These are phyloP conservation scores for Curvularia spicifera DNA, from an alignment of 2,329 filamentous ascomycete species.

Conservation along the genomic window DNA sequence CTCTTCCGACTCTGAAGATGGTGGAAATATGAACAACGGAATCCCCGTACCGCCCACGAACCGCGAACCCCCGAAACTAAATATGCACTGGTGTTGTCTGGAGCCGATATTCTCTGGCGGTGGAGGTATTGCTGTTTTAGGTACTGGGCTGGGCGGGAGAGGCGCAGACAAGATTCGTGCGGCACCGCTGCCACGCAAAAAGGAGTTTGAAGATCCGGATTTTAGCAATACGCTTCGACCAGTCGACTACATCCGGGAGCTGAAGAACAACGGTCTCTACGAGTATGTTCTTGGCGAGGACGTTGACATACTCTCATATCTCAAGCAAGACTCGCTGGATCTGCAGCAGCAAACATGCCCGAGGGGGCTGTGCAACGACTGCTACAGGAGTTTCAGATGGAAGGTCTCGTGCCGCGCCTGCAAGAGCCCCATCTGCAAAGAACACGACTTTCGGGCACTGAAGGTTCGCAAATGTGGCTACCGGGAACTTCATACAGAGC, in stretches of 20 bases:
- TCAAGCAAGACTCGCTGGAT: constrained; percentile 53
- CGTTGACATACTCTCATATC: constrained; percentile 48
- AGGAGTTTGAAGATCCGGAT: constrained; percentile 64
- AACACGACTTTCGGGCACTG: constrained; percentile 64
- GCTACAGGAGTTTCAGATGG: constrained; percentile 64
- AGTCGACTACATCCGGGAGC: constrained; percentile 51
- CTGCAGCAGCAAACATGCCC: constrained; percentile 57
- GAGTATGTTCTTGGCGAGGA: constrained; percentile 52
- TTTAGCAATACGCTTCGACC: constrained; percentile 58
- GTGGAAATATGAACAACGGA: constrained; percentile 43
- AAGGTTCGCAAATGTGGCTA: constrained; percentile 65
- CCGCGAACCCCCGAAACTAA: constrained; percentile 56
- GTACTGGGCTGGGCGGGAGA: constrained; percentile 54
- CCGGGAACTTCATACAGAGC: constrained; percentile 60
- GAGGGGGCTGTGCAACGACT: constrained; percentile 63
- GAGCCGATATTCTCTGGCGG: constrained; percentile 66
- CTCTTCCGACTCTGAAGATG: constrained; percentile 48
- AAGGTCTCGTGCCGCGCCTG: constrained; percentile 65
- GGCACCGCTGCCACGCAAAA: constrained; percentile 61
- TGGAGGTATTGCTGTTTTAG: constrained; percentile 64
- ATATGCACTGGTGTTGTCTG: constrained; percentile 66
- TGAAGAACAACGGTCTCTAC: constrained; percentile 52
- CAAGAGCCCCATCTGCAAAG: constrained; percentile 64
- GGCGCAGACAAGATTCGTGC: constrained; percentile 64
- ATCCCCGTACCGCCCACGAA: constrained; percentile 44